Base-by-base conservation (phyloP, 1,284 basidiomycete genomes). In the Xerocomus nothofagi region DNA sequence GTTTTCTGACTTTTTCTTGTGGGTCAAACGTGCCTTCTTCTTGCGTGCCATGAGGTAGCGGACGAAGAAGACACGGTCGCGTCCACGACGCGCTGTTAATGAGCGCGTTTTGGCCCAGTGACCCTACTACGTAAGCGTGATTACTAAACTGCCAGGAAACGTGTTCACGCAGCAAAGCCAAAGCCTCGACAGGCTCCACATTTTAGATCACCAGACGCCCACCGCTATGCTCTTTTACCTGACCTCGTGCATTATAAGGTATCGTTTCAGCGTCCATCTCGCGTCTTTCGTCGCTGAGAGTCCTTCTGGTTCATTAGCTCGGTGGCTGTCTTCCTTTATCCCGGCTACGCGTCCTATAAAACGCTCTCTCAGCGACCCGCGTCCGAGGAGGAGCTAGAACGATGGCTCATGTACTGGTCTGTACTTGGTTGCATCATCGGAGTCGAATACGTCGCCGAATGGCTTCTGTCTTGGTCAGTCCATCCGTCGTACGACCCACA, bases 361-460 rank as follows among this genome's bases (percentile, higher is more conserved):
- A 81, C 83, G 0, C 77, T 92, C 30, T 86, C 85, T 39, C 85
- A 87, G 62, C 76, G 89, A 38, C 88, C 89, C 31, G 86, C 87
- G 0, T 83, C 86, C 4, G 86, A 91, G 59, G 82, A 77, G 39
- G 86, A 90, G 26, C 74, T 93, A 6, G 91, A 93, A 65, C 73
- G 86, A 71, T 92, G 91, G 90, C 74, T 92, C 44, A 93, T 91
- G 89, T 93, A 92, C 61, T 93, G 91, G 91, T 86, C 83, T 27
- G 89, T 93, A 0, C 79, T 93, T 11, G 91, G 88, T 0, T 84
- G 82, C 62, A 79, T 92, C 52, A 75, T 90, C 29, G 80, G 79
- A 6, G 71, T 86, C 17, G 91, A 93, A 65, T 85, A 85, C 58
- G 73, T 87, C 36, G 87, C 86, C 17, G 90, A 92, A 64, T 92